A percentile compares a stretch with the other conserved stretches of the same genome.
These are phyloP conservation scores for Spiraea crenata DNA, from an alignment of 331 rosid genomes.

Conservation along the genomic window DNA sequence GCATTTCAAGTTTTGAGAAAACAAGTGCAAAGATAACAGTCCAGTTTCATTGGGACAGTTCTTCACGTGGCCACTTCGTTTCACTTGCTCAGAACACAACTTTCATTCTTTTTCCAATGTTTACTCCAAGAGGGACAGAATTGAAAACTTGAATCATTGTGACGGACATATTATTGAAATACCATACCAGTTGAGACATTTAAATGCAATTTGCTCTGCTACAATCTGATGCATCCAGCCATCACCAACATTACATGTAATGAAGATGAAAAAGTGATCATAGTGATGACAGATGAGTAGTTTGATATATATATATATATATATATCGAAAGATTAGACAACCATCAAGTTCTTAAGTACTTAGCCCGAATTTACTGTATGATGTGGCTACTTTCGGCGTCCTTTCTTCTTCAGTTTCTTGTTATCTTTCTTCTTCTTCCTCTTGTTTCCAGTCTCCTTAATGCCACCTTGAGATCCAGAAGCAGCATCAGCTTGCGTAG, in stretches of 20 bases:
- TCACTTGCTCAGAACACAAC: no score
- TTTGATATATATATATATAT: not conserved
- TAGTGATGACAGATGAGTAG: not conserved
- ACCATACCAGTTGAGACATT: no score
- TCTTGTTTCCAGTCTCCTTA: slow-evolving; percentile 8
- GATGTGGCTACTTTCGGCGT: not conserved
- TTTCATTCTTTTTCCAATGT: no score
- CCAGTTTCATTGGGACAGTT: no score
- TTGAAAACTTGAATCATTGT: no score
- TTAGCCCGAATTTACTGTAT: not conserved
- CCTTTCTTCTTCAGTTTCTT: slow-evolving; percentile 23
- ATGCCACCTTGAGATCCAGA: not conserved
- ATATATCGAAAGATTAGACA: not conserved
- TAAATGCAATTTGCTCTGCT: no score
- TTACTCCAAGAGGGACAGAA: no score
- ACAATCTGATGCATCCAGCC: not conserved
- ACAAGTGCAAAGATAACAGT: no score
- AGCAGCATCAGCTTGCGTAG: not conserved
- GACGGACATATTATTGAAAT: no score
- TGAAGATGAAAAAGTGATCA: not conserved
- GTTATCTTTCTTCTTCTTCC: slow-evolving; percentile 2
- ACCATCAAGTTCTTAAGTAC: not conserved
- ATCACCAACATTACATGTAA: not conserved
- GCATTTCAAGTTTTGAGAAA: no score
- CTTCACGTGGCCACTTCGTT: no score